Percentiles rank a stretch among this genome's conserved stretches.
phyloP scores from a whole-genome alignment of 2,329 filamentous ascomycete species.

The Scolecobasidium constrictum region DNA sequence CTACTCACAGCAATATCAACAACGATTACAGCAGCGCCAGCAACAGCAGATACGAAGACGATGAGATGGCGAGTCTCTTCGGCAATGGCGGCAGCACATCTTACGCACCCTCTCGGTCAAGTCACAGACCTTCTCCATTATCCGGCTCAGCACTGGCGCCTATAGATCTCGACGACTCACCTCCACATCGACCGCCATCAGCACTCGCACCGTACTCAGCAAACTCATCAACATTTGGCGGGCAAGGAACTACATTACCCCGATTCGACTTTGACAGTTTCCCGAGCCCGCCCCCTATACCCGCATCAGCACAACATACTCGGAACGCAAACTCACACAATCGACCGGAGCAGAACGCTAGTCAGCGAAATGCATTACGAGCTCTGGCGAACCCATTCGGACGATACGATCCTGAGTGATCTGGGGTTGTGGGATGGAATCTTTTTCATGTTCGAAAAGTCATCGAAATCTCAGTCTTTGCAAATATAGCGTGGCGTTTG shows the following conservation, averaged over 20 bases:
- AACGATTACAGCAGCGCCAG: background rate
- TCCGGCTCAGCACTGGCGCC: background rate
- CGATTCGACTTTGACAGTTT: conserved; percentile 5
- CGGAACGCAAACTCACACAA: conserved; percentile 14
- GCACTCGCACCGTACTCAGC: background rate
- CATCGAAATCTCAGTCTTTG: no score
- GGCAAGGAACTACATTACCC: background rate
- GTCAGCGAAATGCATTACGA: background rate
- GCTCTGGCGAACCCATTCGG: background rate
- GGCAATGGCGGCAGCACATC: background rate
- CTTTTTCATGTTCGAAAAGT: no score
- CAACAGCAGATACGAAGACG: background rate
- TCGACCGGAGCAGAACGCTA: background rate
- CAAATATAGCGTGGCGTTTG: no score
- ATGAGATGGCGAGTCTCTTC: background rate
- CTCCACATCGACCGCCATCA: background rate
- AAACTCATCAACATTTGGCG: conserved; percentile 2
- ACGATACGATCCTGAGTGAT: no score
- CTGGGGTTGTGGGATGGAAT: no score
- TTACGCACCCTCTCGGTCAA: background rate
- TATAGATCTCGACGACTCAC: background rate
- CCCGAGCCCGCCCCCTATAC: background rate
- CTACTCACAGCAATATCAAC: background rate
- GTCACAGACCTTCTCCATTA: background rate
- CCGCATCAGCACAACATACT: conserved; percentile 5